Conservation (phyloP, 2,329 filamentous ascomycete genomes). For the Microascus cirrosus region DNA sequence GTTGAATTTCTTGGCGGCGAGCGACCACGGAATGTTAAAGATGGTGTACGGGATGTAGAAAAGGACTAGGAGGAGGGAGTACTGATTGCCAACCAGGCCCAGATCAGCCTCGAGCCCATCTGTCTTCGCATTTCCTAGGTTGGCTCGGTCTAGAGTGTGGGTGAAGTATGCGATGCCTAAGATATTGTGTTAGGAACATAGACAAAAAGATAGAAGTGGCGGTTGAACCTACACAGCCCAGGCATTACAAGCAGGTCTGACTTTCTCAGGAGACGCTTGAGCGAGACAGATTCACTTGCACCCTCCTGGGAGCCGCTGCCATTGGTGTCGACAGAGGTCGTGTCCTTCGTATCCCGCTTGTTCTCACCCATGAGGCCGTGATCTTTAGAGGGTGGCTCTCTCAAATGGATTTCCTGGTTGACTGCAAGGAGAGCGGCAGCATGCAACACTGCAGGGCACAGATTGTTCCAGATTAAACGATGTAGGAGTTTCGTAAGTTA, state of each 20-base stretch:
- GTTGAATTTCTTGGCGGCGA: conserved; percentile 13
- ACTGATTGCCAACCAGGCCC: background rate
- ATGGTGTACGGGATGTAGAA: conserved; percentile 18
- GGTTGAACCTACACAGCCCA: conserved; percentile 1
- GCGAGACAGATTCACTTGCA: background rate
- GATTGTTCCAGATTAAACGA: too few species aligned
- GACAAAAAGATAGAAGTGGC: background rate
- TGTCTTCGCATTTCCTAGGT: conserved; percentile 38
- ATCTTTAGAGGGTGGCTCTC: too few species aligned
- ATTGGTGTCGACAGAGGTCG: background rate
- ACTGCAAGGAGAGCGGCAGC: too few species aligned
- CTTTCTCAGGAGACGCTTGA: conserved; percentile 8
- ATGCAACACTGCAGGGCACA: too few species aligned
- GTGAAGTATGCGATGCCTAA: background rate
- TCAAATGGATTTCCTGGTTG: too few species aligned
- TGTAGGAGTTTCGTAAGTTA: too few species aligned
- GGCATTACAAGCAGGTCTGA: conserved; percentile 10
- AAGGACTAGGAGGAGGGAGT: conserved; percentile 16
- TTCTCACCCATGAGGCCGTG: conserved; percentile 44
- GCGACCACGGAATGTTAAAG: conserved; percentile 14
- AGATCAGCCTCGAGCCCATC: conserved; percentile 19
- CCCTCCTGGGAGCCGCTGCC: background rate
- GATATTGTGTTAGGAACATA: background rate
- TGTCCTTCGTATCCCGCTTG: conserved; percentile 24
- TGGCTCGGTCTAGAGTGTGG: conserved; percentile 20